Evolutionary conservation across 169 alveolate genomes (phyloP).

Genomic region (Ichthyophthirius multifiliis): DNA sequence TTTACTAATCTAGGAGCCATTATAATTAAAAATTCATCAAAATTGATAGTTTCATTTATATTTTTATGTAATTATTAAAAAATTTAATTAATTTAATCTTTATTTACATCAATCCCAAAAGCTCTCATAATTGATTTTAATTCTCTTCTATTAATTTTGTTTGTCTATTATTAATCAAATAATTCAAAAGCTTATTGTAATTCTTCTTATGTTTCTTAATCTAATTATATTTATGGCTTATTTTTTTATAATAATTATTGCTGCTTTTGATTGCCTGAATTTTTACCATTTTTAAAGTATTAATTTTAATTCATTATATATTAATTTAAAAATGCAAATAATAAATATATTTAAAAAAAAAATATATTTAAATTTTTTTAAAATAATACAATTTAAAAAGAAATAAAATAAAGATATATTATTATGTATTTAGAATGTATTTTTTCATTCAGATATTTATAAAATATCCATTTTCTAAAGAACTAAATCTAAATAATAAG

Average conservation of each 20-base stretch:
- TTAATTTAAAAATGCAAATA: too few species aligned
- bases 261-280: too few species aligned
- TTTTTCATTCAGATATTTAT: too few species aligned
- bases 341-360: too few species aligned
- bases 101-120: conserved; percentile 70
- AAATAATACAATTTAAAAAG: too few species aligned
- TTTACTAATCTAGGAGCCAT: conserved; percentile 74
- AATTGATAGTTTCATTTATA: conserved; percentile 58
- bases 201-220: conserved; percentile 39
- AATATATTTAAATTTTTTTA: too few species aligned
- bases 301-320: too few species aligned
- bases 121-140: conserved; percentile 63
- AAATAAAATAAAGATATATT: too few species aligned
- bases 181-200: conserved; percentile 44
- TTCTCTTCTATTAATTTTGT: conserved; percentile 62
- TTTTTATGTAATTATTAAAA: conserved; percentile 64
- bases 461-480: conserved; percentile 36
- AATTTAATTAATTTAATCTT: conserved; percentile 61
- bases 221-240: too few species aligned
- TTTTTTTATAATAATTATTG: too few species aligned
- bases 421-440: too few species aligned
- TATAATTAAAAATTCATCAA: conserved; percentile 71
- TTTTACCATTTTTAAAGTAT: too few species aligned
- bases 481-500: conserved; percentile 42
- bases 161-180: conserved; percentile 38